A percentile compares a stretch with the other conserved stretches of the same genome.
phyloP scores from a whole-genome alignment of 106 monocot species.

The Dioscorea alata region DNA sequence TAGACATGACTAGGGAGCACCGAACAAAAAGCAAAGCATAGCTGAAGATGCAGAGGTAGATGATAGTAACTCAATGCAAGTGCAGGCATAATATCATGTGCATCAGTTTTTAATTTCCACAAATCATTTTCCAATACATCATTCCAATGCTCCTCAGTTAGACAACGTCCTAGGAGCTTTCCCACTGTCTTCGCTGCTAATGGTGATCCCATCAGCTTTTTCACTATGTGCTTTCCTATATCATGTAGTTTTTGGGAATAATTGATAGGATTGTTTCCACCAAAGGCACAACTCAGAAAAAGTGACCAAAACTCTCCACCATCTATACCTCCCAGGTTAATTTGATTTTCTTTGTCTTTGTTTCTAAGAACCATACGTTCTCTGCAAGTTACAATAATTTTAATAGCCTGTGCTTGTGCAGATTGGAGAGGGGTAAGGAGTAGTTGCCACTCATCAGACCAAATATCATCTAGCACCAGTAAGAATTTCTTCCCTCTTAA shows the following conservation, averaged over 20 bases:
- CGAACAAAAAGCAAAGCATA: conserved; percentile 20
- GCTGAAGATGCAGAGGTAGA: conserved; percentile 20
- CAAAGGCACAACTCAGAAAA: conserved; percentile 16
- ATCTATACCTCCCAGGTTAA: conserved; percentile 5
- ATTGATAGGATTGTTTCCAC: not conserved
- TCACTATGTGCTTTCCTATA: conserved; percentile 18
- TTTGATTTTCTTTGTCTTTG: not conserved
- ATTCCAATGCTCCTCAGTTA: conserved; percentile 13
- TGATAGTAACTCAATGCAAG: conserved; percentile 23
- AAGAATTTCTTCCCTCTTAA: conserved; percentile 23
- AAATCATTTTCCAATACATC: conserved; percentile 9
- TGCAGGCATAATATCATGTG: conserved; percentile 10
- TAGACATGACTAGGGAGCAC: conserved; percentile 10
- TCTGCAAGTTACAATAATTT: conserved; percentile 35
- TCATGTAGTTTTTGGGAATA: not conserved
- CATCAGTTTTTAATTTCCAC: not conserved
- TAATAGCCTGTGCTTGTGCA: conserved; percentile 14
- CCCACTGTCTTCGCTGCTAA: conserved; percentile 35
- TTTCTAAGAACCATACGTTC: conserved; percentile 1
- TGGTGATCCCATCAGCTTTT: conserved; percentile 23
- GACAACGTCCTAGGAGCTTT: not conserved
- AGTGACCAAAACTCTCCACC: conserved; percentile 14
- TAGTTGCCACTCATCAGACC: conserved; percentile 28
- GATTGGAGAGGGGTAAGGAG: conserved; percentile 1
- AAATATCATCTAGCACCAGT: conserved; percentile 40